Base-by-base conservation (phyloP, 495 filamentous ascomycete species). In the Recurvomyces mirabilis region DNA sequence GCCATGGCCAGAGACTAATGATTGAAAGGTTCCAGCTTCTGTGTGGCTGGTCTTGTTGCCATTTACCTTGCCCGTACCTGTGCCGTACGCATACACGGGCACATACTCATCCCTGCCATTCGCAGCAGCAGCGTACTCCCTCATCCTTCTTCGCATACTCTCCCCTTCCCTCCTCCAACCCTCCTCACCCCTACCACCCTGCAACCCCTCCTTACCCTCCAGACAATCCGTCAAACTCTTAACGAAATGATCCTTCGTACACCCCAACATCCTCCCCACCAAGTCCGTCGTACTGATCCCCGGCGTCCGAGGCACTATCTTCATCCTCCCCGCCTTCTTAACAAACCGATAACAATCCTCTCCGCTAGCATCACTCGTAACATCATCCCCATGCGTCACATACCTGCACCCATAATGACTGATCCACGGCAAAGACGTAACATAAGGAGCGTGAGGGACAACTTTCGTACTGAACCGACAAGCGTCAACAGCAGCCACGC, bases 341-440 rank as follows among this genome's bases (percentile, higher is more conserved):
- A 99, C 91, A 59, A 82, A 94, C 49, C 93, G 79, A 64, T 99
- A 99, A 65, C 93, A 96, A 65, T 99, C 91, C 57, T 93, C 77
- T 7, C 91, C 87, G 32, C 74, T 75, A 44, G 77, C 81, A 53
- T 93, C 77, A 1, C 87, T 87, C 2, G 84, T 86, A 33, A 96
- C 83, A 56, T 93, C 86, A 53, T 87, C 81, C 39, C 91, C 93
- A 60, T 96, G 83, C 4, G 94, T 88, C 10, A 94, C 84, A 60
- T 86, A 95, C 52, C 76, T 71, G 67, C 91, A 96, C 26, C 89
- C 87, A 52, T 88, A 94, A 58, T 89, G 84, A 37, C 81, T 83
- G 48, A 99, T 93, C 85, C 87, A 96, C 14, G 81, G 77, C 24
- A 96, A 72, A 39, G 78, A 79, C 22, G 91, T 99, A 32, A 99